Percentiles rank a stretch among this genome's conserved stretches.
Evolutionary conservation across 306 rosid species (phyloP).

Genomic region (Cucurbita ficifolia): DNA sequence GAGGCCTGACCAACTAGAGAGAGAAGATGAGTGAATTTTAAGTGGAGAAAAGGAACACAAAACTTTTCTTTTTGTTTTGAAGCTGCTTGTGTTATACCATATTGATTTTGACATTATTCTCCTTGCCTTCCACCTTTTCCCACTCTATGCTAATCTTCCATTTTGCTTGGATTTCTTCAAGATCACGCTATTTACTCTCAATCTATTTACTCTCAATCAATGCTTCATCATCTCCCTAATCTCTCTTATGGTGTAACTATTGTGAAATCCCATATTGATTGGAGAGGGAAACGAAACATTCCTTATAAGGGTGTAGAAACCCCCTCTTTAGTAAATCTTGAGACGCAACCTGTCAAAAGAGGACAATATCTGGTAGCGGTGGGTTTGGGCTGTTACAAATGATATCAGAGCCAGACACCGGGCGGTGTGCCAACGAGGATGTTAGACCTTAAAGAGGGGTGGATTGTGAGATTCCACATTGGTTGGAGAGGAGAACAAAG

Average conservation of each 20-base stretch:
- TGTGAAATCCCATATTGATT: too few relatives aligned
- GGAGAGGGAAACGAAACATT: too few relatives aligned
- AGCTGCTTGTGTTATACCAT: neutral
- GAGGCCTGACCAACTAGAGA: neutral
- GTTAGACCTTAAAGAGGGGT: too few relatives aligned
- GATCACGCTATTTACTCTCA: neutral
- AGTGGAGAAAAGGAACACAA: neutral
- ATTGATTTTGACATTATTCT: conserved; percentile 7
- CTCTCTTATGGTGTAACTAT: neutral
- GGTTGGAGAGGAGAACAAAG: too few relatives aligned
- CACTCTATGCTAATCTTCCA: neutral
- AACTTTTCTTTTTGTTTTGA: neutral
- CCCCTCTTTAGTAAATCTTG: too few relatives aligned
- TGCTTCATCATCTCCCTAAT: neutral
- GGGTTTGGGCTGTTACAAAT: too few relatives aligned
- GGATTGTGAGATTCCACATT: too few relatives aligned
- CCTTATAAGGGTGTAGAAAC: too few relatives aligned
- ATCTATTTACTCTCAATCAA: neutral
- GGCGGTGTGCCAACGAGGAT: too few relatives aligned
- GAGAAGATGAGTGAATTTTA: neutral
- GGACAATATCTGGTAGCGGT: too few relatives aligned
- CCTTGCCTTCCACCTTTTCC: conserved; percentile 2
- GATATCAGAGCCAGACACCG: too few relatives aligned
- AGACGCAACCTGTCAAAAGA: too few relatives aligned
- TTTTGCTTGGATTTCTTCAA: conserved; percentile 1